Conservation (phyloP, 2,329 filamentous ascomycete genomes). For the Elsinoe necatrix region DNA sequence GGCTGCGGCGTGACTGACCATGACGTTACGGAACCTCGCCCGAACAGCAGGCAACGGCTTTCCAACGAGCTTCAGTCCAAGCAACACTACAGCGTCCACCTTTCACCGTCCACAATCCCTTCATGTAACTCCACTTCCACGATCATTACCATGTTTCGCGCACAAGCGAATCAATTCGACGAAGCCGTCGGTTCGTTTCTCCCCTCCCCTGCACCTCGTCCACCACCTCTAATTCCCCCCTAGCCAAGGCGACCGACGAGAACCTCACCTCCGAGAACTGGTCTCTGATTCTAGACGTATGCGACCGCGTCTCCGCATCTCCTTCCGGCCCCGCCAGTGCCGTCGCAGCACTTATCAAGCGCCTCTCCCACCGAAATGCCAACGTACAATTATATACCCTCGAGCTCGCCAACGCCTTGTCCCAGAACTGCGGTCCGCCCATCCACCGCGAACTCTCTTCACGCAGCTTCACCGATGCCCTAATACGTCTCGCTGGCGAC, state of each 20-base stretch:
- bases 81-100: not conserved
- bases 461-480: constrained; percentile 86
- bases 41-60: constrained; percentile 10
- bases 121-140: not conserved
- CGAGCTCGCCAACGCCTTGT: constrained; percentile 84
- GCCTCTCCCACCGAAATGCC: constrained; percentile 84
- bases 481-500: constrained; percentile 84
- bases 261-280: constrained; percentile 82
- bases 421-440: constrained; percentile 78
- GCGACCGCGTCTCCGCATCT: constrained; percentile 31
- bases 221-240: constrained; percentile 18
- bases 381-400: constrained; percentile 95
- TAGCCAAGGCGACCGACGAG: constrained; percentile 86
- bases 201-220: constrained; percentile 12
- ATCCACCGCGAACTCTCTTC: constrained; percentile 87
- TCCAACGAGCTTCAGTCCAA: constrained; percentile 3
- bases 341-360: constrained; percentile 82
- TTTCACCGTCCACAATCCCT: not conserved
- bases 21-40: constrained; percentile 4
- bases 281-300: constrained; percentile 54
- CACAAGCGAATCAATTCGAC: constrained; percentile 51
- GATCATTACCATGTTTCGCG: constrained; percentile 37
- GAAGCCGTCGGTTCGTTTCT: constrained; percentile 55
- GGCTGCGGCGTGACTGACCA: constrained; percentile 3
- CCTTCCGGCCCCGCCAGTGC: constrained; percentile 38